Base-by-base conservation (phyloP, 2,329 filamentous ascomycete species). In the Ascochyta lentis region DNA sequence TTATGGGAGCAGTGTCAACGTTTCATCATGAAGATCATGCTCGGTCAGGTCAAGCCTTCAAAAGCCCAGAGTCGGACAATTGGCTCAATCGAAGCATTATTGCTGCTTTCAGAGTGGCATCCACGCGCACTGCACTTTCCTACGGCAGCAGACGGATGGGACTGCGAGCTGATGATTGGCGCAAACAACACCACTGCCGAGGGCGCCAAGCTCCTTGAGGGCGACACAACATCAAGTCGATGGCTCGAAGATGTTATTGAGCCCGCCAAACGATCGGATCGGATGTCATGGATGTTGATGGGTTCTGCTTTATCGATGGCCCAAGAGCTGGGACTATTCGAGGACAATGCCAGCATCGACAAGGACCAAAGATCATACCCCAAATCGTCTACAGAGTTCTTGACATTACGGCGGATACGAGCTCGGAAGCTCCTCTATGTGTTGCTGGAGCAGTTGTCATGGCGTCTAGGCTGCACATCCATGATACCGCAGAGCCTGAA, bases 251-350 rank as follows among this genome's bases (percentile, higher is more conserved):
- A 84, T 59, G 82, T 85, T 33, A 80, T 84, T 37, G 78, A 83
- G 37, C 82, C 83, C 2, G 80, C 83, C 2, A 79, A 80, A 55
- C 74, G 81, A 51, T 85, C 81, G 0, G 83, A 85, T 61, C 79
- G 83, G 3, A 85, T 86, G 83, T 85, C 83, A 0, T 86, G 83
- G 83, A 85, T 84, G 79, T 63, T 85, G 19, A 77, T 86, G 37
- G 83, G 83, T 2, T 81, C 79, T 60, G 83, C 81, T 0, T 64
- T 83, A 23, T 82, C 81, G 3, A 72, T 85, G 12, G 79, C 81
- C 1, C 81, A 84, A 48, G 81, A 84, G 58, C 69, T 84, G 23
- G 78, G 81, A 2, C 72, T 84, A n/a, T 79, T 83, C 56, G 76
- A 82, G 45, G 74, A 79, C 29, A 69, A 70, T 31, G 62, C 69